Percentiles rank a stretch among this genome's conserved stretches.
Evolutionary conservation across 2,329 filamentous ascomycete species (phyloP).

Genomic region (Plectosphaerella plurivora): DNA sequence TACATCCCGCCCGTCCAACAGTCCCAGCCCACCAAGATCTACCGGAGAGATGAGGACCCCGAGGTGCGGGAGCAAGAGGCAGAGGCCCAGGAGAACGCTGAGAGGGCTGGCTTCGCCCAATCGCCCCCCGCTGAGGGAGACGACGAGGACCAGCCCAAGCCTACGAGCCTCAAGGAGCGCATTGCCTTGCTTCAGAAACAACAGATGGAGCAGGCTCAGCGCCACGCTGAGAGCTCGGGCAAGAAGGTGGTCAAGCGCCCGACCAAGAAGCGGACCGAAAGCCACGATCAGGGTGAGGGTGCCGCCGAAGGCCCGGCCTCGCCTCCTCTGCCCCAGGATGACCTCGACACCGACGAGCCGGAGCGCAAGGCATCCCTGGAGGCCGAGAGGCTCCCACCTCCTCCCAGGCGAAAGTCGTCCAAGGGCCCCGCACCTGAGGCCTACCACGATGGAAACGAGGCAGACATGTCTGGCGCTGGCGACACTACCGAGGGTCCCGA

Average conservation of each 20-base stretch:
- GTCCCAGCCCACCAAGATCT: constrained; percentile 66
- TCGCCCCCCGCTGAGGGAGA: constrained; percentile 45
- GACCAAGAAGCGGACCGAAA: constrained; percentile 63
- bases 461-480: constrained; percentile 60
- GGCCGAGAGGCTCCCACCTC: constrained; percentile 27
- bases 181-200: constrained; percentile 93
- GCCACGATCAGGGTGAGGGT: constrained; percentile 28
- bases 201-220: constrained; percentile 81
- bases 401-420: constrained; percentile 49
- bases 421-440: constrained; percentile 36
- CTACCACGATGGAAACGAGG: constrained; percentile 58
- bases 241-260: constrained; percentile 84
- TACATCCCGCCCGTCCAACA: constrained; percentile 78
- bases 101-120: constrained; percentile 59
- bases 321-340: background rate
- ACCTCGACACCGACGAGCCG: constrained; percentile 40
- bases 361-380: constrained; percentile 48
- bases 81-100: constrained; percentile 62
- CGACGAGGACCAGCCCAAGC: constrained; percentile 80
- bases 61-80: constrained; percentile 61
- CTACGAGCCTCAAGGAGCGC: constrained; percentile 87
- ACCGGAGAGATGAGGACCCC: constrained; percentile 84
- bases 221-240: constrained; percentile 70
- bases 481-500: constrained; percentile 60
- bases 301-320: constrained; percentile 10